Conservation (phyloP, 441 rosid genomes). For the Pelargonium cotyledonis region DNA sequence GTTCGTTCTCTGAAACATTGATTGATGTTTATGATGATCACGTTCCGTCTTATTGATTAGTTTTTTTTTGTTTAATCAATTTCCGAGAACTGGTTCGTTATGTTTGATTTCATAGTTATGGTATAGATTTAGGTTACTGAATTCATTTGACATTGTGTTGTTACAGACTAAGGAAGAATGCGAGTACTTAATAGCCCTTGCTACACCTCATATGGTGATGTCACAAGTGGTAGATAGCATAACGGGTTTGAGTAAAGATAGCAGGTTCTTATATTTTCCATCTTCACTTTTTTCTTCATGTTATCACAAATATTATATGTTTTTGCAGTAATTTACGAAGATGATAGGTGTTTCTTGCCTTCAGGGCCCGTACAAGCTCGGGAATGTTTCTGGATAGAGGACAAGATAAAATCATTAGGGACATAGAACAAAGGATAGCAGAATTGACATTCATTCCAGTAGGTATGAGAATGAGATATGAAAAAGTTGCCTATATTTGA, state of each 20-base stretch:
- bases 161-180: constrained; percentile 72
- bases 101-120: constrained; percentile 6
- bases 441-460: constrained; percentile 26
- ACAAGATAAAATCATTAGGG: constrained; percentile 1
- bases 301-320: no score
- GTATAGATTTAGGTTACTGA: not conserved
- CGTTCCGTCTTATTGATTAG: not conserved
- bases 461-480: constrained; percentile 30
- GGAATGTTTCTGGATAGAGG: constrained; percentile 2
- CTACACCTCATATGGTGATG: constrained; percentile 77
- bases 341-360: no score
- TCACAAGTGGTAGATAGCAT: constrained; percentile 74
- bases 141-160: constrained; percentile 17
- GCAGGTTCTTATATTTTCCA: constrained; percentile 40
- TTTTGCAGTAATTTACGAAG: no score
- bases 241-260: constrained; percentile 83
- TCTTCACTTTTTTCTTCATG: no score
- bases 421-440: not conserved
- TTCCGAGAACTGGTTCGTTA: not conserved
- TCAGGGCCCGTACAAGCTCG: not conserved
- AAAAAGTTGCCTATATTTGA: no score
- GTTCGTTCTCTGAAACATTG: constrained; percentile 27
- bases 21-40: not conserved
- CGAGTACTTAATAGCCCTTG: constrained; percentile 60
- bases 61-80: constrained; percentile 4